phyloP scores from a whole-genome alignment of 2,329 filamentous ascomycete genomes.

The Paecilomyces niveus region DNA sequence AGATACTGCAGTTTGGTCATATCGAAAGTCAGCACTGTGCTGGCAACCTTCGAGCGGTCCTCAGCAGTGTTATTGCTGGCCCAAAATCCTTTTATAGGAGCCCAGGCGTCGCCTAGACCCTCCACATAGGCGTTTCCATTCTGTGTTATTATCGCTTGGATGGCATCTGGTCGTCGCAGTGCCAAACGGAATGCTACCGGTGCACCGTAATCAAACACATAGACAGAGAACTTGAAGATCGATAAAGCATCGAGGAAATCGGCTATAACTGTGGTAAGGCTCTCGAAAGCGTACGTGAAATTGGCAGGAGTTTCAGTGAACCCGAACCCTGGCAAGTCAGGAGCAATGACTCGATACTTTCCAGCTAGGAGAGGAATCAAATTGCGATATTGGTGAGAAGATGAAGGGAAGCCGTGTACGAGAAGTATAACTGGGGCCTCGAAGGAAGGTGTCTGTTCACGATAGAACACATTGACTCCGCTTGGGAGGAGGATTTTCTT shows the following conservation, averaged over 20 bases:
- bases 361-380: conserved; percentile 38
- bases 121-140: conserved; percentile 57
- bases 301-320: conserved; percentile 45
- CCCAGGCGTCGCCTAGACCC: conserved; percentile 49
- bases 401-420: conserved; percentile 42
- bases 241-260: conserved; percentile 44
- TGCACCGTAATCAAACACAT: conserved; percentile 59
- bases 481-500: neutral
- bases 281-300: conserved; percentile 51
- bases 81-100: conserved; percentile 43
- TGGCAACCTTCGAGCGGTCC: conserved; percentile 30
- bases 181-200: conserved; percentile 50
- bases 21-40: conserved; percentile 29
- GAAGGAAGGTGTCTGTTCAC: conserved; percentile 23
- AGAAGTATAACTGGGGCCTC: conserved; percentile 35
- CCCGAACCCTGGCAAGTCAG: conserved; percentile 55
- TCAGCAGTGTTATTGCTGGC: conserved; percentile 23
- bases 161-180: conserved; percentile 39
- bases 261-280: conserved; percentile 41
- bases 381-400: conserved; percentile 40
- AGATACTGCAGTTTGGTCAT: conserved; percentile 41
- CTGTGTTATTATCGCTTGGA: conserved; percentile 51
- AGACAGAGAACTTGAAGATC: conserved; percentile 46
- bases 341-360: conserved; percentile 45
- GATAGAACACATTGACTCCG: conserved; percentile 29